These are phyloP conservation scores for Paramarasmius palmivorus DNA, from an alignment of 1,284 basidiomycete genomes.

Conservation along the genomic window DNA sequence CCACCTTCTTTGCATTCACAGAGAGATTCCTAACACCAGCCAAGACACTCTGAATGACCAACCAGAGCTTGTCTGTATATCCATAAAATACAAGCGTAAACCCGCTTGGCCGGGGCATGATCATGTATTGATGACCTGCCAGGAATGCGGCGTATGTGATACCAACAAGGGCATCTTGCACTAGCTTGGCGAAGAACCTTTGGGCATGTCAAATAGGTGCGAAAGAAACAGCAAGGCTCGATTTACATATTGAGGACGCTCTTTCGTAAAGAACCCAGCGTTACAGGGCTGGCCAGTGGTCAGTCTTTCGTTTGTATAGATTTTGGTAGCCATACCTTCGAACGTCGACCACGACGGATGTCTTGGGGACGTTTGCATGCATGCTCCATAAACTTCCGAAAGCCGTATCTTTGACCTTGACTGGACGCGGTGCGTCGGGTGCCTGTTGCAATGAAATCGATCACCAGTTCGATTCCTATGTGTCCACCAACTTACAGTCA, in stretches of 20 bases:
- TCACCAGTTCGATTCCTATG: slow-evolving; percentile 24
- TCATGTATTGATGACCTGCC: slow-evolving; percentile 59
- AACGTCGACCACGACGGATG: not conserved
- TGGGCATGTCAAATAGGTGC: not conserved
- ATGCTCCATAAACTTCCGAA: not conserved
- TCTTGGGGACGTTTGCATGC: slow-evolving; percentile 1
- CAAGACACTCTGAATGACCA: slow-evolving; percentile 39
- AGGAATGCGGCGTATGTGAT: slow-evolving; percentile 64
- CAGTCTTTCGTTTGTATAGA: not conserved
- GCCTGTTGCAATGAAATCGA: slow-evolving; percentile 29
- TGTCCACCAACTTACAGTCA: slow-evolving; percentile 53
- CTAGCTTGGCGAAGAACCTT: not conserved
- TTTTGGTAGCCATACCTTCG: not conserved
- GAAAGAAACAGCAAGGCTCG: too few species aligned
- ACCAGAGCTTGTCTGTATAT: slow-evolving; percentile 68
- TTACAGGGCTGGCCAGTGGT: not conserved
- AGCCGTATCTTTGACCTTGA: not conserved
- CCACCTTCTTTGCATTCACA: slow-evolving; percentile 2
- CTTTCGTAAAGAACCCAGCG: not conserved
- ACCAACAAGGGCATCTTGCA: slow-evolving; percentile 23
- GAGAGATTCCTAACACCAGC: not conserved
- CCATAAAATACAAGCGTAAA: slow-evolving; percentile 51
- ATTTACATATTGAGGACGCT: not conserved
- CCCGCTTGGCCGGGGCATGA: slow-evolving; percentile 45
- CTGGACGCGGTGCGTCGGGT: slow-evolving; percentile 23